Evolutionary conservation across 2,329 filamentous ascomycete genomes (phyloP).

Genomic region (Talaromyces sp.): DNA sequence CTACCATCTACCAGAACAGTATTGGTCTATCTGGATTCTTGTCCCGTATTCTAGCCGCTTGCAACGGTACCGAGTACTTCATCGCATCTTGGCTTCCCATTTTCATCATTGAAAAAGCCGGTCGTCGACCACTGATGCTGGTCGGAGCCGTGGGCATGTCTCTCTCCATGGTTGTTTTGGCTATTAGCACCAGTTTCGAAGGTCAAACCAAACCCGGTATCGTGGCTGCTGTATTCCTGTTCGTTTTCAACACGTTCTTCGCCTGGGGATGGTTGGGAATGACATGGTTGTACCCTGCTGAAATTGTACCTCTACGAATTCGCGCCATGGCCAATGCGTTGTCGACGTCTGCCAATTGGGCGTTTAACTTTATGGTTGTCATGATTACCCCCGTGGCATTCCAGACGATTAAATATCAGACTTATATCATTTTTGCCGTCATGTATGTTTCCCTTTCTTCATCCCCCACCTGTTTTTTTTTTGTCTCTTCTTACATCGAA

Average conservation of each 20-base stretch:
- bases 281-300: constrained; percentile 59
- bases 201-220: constrained; percentile 36
- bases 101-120: constrained; percentile 47
- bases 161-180: constrained; percentile 59
- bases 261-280: constrained; percentile 57
- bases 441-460: too few species aligned
- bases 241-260: constrained; percentile 60
- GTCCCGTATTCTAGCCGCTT: constrained; percentile 49
- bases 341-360: constrained; percentile 57
- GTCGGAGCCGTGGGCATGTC: constrained; percentile 62
- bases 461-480: neutral
- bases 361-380: constrained; percentile 61
- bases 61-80: constrained; percentile 53
- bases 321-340: constrained; percentile 58
- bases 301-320: constrained; percentile 48
- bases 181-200: constrained; percentile 35
- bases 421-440: constrained; percentile 54
- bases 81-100: constrained; percentile 47
- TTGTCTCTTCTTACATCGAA: neutral
- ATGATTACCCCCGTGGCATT: constrained; percentile 62
- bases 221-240: constrained; percentile 51
- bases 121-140: constrained; percentile 64
- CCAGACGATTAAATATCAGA: constrained; percentile 50
- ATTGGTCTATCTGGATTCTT: constrained; percentile 36
- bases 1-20: constrained; percentile 40